phyloP scores from a whole-genome alignment of 1,139 yeast genomes.

The Casaregolazyma suthepensis region DNA sequence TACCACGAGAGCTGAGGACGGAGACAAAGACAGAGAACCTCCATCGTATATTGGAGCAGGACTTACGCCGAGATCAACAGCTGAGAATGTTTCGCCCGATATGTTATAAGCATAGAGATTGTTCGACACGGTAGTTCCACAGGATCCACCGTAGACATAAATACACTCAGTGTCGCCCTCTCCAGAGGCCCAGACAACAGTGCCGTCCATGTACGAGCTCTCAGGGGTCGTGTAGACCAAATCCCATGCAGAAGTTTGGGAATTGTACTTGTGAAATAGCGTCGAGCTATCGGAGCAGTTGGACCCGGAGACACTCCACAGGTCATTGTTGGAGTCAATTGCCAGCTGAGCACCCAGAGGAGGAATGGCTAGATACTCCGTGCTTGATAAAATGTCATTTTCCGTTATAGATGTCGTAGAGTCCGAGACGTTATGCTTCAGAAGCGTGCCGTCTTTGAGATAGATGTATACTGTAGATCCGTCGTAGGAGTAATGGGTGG shows the following conservation, averaged over 20 bases:
- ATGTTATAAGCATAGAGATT: slow-evolving; percentile 38
- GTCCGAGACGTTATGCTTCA: neutral
- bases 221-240: slow-evolving; percentile 12
- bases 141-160: slow-evolving; percentile 48
- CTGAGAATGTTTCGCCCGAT: slow-evolving; percentile 23
- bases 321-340: slow-evolving; percentile 7
- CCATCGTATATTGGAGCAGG: slow-evolving; percentile 48
- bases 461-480: slow-evolving; percentile 5
- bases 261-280: slow-evolving; percentile 16
- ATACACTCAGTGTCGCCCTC: slow-evolving; percentile 31
- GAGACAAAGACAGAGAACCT: slow-evolving; percentile 21
- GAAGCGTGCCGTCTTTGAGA: slow-evolving; percentile 6
- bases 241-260: slow-evolving; percentile 18
- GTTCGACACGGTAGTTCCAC: slow-evolving; percentile 29
- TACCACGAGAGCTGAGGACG: slow-evolving; percentile 31
- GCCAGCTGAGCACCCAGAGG: slow-evolving; percentile 20
- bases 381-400: slow-evolving; percentile 1
- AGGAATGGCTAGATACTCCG: slow-evolving; percentile 14
- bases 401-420: neutral
- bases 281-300: slow-evolving; percentile 11
- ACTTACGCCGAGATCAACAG: slow-evolving; percentile 35
- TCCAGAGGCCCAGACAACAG: slow-evolving; percentile 36
- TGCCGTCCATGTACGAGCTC: slow-evolving; percentile 16
- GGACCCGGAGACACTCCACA: slow-evolving; percentile 7
- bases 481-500: slow-evolving; percentile 4